Evolutionary conservation across 768 basidiomycete species (phyloP).

Genomic region (Pisolithus tinctorius): DNA sequence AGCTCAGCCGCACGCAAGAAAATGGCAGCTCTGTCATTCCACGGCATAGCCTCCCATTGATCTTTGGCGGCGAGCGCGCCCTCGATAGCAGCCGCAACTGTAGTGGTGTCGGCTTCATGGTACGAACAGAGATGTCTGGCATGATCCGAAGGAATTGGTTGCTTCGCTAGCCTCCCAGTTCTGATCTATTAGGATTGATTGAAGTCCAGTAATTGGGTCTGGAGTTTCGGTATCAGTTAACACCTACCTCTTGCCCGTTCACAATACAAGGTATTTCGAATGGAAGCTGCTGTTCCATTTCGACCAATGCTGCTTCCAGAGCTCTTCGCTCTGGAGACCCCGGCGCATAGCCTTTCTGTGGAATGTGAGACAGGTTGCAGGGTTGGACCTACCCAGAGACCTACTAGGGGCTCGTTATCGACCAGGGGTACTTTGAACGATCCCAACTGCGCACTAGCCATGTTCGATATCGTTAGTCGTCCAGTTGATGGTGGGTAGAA

Average conservation of each 20-base stretch:
- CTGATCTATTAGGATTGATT: conserved; percentile 46
- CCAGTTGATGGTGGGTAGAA: background rate
- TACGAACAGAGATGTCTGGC: conserved; percentile 75
- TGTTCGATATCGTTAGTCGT: conserved; percentile 18
- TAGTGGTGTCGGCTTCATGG: conserved; percentile 79
- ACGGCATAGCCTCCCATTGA: conserved; percentile 91
- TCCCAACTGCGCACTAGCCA: conserved; percentile 73
- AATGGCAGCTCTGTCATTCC: conserved; percentile 95
- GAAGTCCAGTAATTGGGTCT: conserved; percentile 1
- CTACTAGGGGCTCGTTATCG: conserved; percentile 92
- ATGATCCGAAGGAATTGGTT: conserved; percentile 84
- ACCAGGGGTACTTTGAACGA: conserved; percentile 79
- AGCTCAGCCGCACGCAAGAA: conserved; percentile 98
- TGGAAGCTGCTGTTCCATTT: conserved; percentile 80
- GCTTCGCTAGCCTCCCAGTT: conserved; percentile 73
- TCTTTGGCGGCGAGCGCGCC: conserved; percentile 81
- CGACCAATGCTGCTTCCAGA: conserved; percentile 61
- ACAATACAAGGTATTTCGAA: conserved; percentile 93
- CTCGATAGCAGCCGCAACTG: conserved; percentile 73
- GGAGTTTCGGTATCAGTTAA: background rate
- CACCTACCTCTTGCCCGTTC: conserved; percentile 75
- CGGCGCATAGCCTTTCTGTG: conserved; percentile 67
- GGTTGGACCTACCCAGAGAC: conserved; percentile 9
- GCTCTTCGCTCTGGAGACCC: conserved; percentile 73
- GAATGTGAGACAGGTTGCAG: background rate